Percentiles rank a stretch among this genome's conserved stretches.
phyloP scores from a whole-genome alignment of 2,329 filamentous ascomycete species.

The Xylaria sp. region DNA sequence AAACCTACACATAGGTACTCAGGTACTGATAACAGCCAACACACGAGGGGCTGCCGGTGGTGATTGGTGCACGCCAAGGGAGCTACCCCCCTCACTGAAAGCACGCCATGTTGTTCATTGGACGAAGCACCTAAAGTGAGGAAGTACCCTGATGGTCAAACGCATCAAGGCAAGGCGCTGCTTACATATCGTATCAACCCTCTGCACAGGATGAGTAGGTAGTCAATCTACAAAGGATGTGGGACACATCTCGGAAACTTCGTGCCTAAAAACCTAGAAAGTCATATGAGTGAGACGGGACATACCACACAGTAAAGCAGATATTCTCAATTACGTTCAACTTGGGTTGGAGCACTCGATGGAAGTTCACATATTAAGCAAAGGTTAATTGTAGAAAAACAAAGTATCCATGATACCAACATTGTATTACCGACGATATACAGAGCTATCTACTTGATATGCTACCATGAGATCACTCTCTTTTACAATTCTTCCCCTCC shows the following conservation, averaged over 20 bases:
- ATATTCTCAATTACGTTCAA: too few relatives aligned
- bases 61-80: conserved; percentile 19
- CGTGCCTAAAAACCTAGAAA: too few relatives aligned
- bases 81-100: background rate
- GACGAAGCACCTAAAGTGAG: background rate
- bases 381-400: background rate
- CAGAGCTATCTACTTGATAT: conserved; percentile 58
- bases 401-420: conserved; percentile 40
- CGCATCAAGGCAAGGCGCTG: too few relatives aligned
- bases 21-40: conserved; percentile 27
- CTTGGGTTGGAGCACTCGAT: too few relatives aligned
- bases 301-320: too few relatives aligned
- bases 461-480: conserved; percentile 52
- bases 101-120: conserved; percentile 4
- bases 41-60: conserved; percentile 9
- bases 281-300: too few relatives aligned
- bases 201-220: too few relatives aligned
- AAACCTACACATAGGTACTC: conserved; percentile 1
- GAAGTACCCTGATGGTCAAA: conserved; percentile 27
- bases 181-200: too few relatives aligned
- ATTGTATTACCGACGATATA: conserved; percentile 54
- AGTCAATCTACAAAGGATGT: too few relatives aligned
- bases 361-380: too few relatives aligned
- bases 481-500: conserved; percentile 47
- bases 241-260: too few relatives aligned